Evolutionary conservation across 2,329 filamentous ascomycete genomes (phyloP), one percentile per base, ranked within the genome.

Genomic region (Ophiosphaerella narmari): DNA sequence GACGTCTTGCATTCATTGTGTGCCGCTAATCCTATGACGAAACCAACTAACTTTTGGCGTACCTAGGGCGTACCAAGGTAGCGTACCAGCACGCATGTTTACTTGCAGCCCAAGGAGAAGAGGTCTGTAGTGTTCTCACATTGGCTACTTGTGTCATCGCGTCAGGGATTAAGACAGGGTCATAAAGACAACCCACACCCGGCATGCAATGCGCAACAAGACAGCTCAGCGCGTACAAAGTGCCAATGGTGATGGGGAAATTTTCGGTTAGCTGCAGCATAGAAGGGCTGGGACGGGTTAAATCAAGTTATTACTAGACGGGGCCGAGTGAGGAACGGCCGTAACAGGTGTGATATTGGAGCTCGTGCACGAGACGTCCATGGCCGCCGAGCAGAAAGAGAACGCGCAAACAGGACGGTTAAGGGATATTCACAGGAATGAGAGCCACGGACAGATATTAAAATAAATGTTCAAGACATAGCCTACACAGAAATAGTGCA

Each of bases 221-320:
- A 21, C 43, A 43, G 40, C 46, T 33, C 56, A 55, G 59, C 61
- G 60, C 62, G 59, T 64, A 54, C 46, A 43, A 34, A 50, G 49
- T 59, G 53, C 61, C 65, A 62, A 66, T 63, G 47, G 57, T 52
- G 48, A 58, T 57, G 50, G 46, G 41, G 42, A 60, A 51, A 57
- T 55, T 52, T 56, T 50, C 53, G 56, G 58, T 60, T 51, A 52
- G 46, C 47, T 63, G 64, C 63, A 62, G 62, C 57, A 54, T 51
- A 56, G 64, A 69, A 67, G 67, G 68, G 67, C 64, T 70, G 67
- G 68, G 61, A 63, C 63, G 60, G 63, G 60, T 63, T 55, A 61
- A 61, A 62, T 49, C 54, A 63, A 65, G 56, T 59, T 55, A 50
- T 29, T 29, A 29, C 26, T 53, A 57, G 54, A 61, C 42, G 45